Evolutionary conservation across 2,329 filamentous ascomycete species (phyloP).

Genomic region (Aphanoascus verrucosus): DNA sequence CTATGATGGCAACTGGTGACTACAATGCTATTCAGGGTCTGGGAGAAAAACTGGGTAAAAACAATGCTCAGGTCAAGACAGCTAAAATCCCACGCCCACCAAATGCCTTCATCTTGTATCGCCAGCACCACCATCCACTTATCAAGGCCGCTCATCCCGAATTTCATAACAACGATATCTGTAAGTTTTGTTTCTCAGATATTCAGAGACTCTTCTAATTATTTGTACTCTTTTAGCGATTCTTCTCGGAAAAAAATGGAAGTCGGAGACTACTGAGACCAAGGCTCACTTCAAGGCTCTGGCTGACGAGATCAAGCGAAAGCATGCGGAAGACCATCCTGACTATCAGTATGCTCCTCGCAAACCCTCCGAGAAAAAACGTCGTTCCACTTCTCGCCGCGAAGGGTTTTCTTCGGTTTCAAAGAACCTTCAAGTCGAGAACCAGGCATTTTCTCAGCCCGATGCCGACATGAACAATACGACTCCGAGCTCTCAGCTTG

Average conservation of each 20-base stretch:
- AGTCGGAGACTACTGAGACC: constrained; percentile 27
- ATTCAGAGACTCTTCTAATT: constrained; percentile 11
- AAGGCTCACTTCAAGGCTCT: constrained; percentile 30
- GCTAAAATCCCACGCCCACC: constrained; percentile 36
- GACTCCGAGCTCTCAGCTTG: background rate
- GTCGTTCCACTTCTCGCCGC: constrained; percentile 31
- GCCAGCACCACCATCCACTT: constrained; percentile 30
- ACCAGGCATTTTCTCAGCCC: background rate
- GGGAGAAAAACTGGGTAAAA: background rate
- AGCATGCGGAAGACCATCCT: constrained; percentile 34
- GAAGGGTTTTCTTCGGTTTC: constrained; percentile 3
- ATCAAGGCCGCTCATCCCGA: constrained; percentile 32
- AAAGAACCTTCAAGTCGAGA: background rate
- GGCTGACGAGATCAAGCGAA: constrained; percentile 31
- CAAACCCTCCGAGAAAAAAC: constrained; percentile 38
- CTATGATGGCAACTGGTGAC: constrained; percentile 7
- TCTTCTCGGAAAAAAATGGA: constrained; percentile 36
- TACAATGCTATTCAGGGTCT: background rate
- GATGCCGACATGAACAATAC: background rate
- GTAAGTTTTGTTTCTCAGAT: constrained; percentile 26
- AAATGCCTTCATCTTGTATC: constrained; percentile 40
- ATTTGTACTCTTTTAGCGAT: constrained; percentile 21
- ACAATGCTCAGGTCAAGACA: constrained; percentile 16
- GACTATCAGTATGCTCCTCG: constrained; percentile 40
- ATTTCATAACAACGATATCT: constrained; percentile 38